phyloP scores from a whole-genome alignment of 345 rosid species.

The Bruguiera sexangula region DNA sequence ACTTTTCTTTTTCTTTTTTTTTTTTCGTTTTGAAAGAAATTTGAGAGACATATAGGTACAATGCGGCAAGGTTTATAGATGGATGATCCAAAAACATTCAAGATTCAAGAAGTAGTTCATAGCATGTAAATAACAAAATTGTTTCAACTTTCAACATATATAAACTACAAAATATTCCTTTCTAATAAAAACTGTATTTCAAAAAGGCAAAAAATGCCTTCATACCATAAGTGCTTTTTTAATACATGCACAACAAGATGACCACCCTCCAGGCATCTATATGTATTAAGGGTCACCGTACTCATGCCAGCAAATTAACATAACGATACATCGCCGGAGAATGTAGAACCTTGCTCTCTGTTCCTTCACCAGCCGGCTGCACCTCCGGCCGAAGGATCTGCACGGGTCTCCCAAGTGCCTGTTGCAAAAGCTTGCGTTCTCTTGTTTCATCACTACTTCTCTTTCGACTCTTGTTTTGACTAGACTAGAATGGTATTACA shows the following conservation, averaged over 20 bases:
- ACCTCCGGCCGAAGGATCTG: constrained; percentile 39
- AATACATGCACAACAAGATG: not conserved
- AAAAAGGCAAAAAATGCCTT: too few relatives aligned
- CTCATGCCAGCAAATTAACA: constrained; percentile 65
- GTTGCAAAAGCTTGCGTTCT: constrained; percentile 23
- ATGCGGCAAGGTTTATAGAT: too few relatives aligned
- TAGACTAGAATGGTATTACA: not conserved
- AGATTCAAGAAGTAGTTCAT: too few relatives aligned
- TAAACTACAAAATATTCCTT: too few relatives aligned
- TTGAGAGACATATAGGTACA: too few relatives aligned
- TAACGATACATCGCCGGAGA: constrained; percentile 53
- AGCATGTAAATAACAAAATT: too few relatives aligned
- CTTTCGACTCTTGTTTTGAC: not conserved
- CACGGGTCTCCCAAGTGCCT: constrained; percentile 35
- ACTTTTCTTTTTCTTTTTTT: too few relatives aligned
- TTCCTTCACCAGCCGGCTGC: constrained; percentile 49
- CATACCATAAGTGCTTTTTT: too few relatives aligned
- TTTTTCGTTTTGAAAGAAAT: too few relatives aligned
- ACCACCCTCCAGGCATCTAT: not conserved
- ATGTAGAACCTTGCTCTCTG: constrained; percentile 60
- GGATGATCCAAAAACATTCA: too few relatives aligned
- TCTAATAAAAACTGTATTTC: too few relatives aligned
- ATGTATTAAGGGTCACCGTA: constrained; percentile 23
- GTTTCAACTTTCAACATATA: too few relatives aligned
- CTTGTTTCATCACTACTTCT: constrained; percentile 21